Conservation (phyloP, 768 basidiomycete genomes). For the Leucosporidium creatinivorum region DNA sequence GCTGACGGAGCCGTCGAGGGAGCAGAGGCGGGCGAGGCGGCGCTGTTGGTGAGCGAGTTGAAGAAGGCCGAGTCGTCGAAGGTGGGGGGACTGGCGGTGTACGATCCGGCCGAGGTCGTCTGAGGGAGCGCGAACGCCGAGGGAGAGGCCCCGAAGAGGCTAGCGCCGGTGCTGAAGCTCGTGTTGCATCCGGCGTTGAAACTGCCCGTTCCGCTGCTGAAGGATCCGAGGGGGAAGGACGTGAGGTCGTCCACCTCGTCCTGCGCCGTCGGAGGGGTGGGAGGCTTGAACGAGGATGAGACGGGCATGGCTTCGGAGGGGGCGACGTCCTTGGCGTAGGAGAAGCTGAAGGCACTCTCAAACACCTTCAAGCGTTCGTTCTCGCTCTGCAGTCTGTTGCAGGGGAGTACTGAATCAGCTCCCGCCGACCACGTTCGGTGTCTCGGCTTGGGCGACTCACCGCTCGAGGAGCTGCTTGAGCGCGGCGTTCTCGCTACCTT, state of each 20-base stretch:
- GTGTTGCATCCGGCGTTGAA: neutral
- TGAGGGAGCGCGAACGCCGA: neutral
- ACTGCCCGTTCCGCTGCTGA: neutral
- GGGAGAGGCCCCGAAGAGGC: neutral
- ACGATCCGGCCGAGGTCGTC: neutral
- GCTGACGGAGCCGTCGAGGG: neutral
- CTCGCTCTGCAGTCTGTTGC: conserved; percentile 16
- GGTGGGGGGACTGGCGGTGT: neutral
- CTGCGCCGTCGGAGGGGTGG: neutral
- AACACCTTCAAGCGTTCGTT: conserved; percentile 30
- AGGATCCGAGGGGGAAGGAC: conserved; percentile 5
- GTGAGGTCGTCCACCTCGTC: neutral
- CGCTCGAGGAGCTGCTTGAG: conserved; percentile 31
- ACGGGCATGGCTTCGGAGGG: conserved; percentile 18
- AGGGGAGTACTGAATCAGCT: neutral
- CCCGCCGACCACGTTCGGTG: neutral
- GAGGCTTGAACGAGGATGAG: neutral
- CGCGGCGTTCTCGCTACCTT: conserved; percentile 23
- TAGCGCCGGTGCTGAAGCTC: neutral
- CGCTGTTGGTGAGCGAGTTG: conserved; percentile 5
- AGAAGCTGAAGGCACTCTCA: conserved; percentile 29
- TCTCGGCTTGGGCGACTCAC: neutral
- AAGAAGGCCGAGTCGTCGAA: conserved; percentile 12
- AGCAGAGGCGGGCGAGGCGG: conserved; percentile 10
- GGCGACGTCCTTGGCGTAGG: conserved; percentile 17